phyloP scores from a whole-genome alignment of 129 eudicot genomes.

The Deinandra increscens region DNA sequence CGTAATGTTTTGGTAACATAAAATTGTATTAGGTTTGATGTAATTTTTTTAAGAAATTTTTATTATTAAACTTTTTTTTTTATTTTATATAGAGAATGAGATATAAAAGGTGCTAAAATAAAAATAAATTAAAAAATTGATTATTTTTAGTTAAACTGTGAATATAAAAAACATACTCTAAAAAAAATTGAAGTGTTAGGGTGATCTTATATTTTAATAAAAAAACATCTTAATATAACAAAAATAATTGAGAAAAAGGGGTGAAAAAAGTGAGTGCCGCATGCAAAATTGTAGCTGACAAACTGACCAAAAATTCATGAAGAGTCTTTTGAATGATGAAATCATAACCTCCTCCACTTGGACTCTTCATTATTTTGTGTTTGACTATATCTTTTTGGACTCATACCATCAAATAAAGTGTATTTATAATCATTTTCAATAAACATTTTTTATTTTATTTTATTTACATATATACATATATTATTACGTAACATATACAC shows the following conservation, averaged over 20 bases:
- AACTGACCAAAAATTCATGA: slow-evolving; percentile 44
- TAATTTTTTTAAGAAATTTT: too few species aligned
- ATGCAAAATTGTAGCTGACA: slow-evolving; percentile 52
- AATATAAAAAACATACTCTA: too few species aligned
- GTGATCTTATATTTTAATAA: not conserved
- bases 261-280: slow-evolving; percentile 38
- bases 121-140: too few species aligned
- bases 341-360: slow-evolving; percentile 45
- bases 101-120: too few species aligned
- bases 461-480: not conserved
- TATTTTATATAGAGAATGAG: too few species aligned
- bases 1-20: too few species aligned
- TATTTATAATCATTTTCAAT: not conserved
- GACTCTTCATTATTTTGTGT: slow-evolving; percentile 35
- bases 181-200: not conserved
- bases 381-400: slow-evolving; percentile 49
- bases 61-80: too few species aligned
- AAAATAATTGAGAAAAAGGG: slow-evolving; percentile 13
- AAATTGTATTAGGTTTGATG: too few species aligned
- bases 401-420: slow-evolving; percentile 23
- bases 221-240: not conserved
- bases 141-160: too few species aligned
- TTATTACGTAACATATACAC: not conserved
- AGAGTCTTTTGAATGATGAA: slow-evolving; percentile 42
- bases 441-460: not conserved